Evolutionary conservation across 2,329 filamentous ascomycete genomes (phyloP), one percentile per base, ranked within the genome.

Genomic region (Ophiostoma ips): DNA sequence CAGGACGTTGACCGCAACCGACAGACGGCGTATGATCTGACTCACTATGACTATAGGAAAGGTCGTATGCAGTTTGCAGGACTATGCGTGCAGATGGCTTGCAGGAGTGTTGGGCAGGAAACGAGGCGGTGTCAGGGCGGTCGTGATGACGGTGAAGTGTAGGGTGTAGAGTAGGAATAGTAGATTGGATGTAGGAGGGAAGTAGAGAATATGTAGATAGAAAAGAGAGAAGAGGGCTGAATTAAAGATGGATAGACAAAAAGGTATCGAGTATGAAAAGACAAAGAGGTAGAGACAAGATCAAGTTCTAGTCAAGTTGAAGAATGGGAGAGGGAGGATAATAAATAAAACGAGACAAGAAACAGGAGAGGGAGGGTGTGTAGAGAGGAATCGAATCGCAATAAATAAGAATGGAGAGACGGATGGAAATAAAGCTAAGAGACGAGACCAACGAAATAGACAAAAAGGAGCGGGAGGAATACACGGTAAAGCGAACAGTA

Each of bases 41-140:
- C 52, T 51, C 41, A 53, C 52, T 51, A 43, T 21, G 24, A 38
- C 31, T 38, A 48, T 36, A 34, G 28, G 46, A 43, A 43, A 36
- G n/a, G 40, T 43, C 46, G 52, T 49, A 53, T 53, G 46, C 46
- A 41, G 33, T 34, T 36, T 50, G 48, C 46, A 48, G 48, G 12
- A 35, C n/a, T 45, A 48, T 50, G 44, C 28, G 48, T 31, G 35
- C 30, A 34, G 36, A 28, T 28, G 24, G 24, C 24, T 13, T 38
- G 18, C 36, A 21, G 40, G 15, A n/a, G 38, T 40, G 38, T 52
- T 52, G 50, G 51, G 46, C 48, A 46, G 37, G 24, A 43, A 51
- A 28, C 31, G 11, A 37, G 19, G 37, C 7, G 24, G 37, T 40
- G 36, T 38, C 6, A n/a, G 38, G 40, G 18, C 16, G 36, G n/a